phyloP scores from a whole-genome alignment of 768 basidiomycete species.

The Tulasnella sp. region DNA sequence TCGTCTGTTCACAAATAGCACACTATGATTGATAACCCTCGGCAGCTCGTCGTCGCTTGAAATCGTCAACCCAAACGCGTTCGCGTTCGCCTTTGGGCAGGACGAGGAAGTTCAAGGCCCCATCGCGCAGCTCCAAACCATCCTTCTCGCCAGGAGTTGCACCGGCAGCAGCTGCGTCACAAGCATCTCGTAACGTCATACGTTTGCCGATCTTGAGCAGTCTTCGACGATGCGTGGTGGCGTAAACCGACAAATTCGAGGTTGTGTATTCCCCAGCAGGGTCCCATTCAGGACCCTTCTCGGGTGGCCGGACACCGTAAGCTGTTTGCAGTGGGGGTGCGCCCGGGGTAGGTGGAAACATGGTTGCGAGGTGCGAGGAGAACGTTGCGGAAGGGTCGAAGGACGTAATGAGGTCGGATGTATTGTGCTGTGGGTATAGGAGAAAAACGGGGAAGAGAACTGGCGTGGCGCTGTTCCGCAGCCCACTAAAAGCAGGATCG shows the following conservation, averaged over 20 bases:
- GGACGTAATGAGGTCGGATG: constrained; percentile 80
- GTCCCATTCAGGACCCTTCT: constrained; percentile 68
- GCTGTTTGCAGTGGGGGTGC: constrained; percentile 9
- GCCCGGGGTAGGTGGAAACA: constrained; percentile 60
- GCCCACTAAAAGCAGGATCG: constrained; percentile 53
- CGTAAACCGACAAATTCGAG: constrained; percentile 71
- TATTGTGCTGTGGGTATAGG: constrained; percentile 85
- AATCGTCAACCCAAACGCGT: constrained; percentile 81
- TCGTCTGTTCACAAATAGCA: not conserved
- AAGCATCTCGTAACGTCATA: constrained; percentile 55
- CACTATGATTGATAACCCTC: not conserved
- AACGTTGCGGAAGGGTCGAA: constrained; percentile 86
- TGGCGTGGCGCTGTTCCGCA: constrained; percentile 51
- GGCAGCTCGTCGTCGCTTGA: constrained; percentile 48
- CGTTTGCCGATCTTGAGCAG: constrained; percentile 89
- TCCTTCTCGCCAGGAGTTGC: constrained; percentile 59
- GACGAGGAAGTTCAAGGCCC: constrained; percentile 73
- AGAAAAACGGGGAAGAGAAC: constrained; percentile 82
- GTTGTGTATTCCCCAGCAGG: constrained; percentile 58
- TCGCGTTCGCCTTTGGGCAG: constrained; percentile 74
- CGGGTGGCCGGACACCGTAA: constrained; percentile 46
- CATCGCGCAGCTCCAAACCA: constrained; percentile 79
- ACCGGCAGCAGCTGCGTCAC: constrained; percentile 50
- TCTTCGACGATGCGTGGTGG: constrained; percentile 67
- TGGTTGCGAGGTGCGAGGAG: constrained; percentile 63